Evolutionary conservation across 768 basidiomycete species (phyloP).

Genomic region (Tricholoma hemisulphureum): DNA sequence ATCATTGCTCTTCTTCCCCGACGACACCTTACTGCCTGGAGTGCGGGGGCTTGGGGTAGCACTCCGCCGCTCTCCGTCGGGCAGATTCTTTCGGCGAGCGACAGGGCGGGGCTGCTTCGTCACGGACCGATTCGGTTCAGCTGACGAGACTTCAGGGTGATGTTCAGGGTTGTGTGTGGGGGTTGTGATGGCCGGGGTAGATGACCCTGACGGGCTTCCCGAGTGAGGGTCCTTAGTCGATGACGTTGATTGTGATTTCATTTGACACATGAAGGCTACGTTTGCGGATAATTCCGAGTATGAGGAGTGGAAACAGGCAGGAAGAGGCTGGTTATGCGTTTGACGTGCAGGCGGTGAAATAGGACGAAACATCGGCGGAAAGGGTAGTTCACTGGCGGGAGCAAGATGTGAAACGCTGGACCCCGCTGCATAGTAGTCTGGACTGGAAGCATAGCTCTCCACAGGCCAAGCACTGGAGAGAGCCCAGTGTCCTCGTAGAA

Average conservation of each 20-base stretch:
- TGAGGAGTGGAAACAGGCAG: slow-evolving; percentile 15
- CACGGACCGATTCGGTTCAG: not conserved
- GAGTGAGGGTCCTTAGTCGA: not conserved
- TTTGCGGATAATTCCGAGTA: slow-evolving; percentile 28
- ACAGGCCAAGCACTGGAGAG: not conserved
- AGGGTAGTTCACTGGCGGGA: not conserved
- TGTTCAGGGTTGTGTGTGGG: not conserved
- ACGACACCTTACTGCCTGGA: not conserved
- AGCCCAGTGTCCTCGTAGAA: not conserved
- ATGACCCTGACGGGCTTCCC: not conserved
- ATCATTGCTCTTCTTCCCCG: not conserved
- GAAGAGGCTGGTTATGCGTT: slow-evolving; percentile 2
- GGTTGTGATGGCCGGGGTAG: not conserved
- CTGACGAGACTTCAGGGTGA: not conserved
- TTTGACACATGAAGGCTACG: slow-evolving; percentile 13
- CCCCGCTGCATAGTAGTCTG: not conserved
- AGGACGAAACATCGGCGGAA: not conserved
- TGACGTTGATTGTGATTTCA: not conserved
- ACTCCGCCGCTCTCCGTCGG: not conserved
- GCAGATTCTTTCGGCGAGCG: not conserved
- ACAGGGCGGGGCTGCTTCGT: not conserved
- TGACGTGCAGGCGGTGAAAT: not conserved
- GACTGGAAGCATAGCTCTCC: not conserved
- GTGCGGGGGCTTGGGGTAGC: not conserved
- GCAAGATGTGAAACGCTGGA: not conserved